Percentiles rank a stretch among this genome's conserved stretches.
Conservation (phyloP, 1,139 yeast genomes). For the Suhomyces coccinellae region DNA sequence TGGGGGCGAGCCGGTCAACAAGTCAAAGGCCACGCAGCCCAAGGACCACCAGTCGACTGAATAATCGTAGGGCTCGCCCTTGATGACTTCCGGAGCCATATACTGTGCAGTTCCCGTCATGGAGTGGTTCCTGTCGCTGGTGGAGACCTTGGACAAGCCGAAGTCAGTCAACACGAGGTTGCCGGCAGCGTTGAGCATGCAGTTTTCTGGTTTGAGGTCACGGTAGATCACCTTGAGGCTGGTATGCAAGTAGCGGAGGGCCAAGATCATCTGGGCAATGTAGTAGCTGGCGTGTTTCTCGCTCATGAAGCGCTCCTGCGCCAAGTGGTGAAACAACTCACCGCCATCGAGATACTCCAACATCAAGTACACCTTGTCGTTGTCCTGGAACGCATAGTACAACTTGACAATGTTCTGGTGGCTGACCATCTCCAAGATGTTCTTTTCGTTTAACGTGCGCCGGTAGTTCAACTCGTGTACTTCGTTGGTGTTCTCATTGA, state of each 20-base stretch:
- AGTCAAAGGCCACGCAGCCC: conserved; percentile 85
- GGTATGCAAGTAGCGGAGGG: conserved; percentile 72
- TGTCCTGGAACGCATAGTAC: conserved; percentile 88
- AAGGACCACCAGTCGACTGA: conserved; percentile 97
- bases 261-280: conserved; percentile 83
- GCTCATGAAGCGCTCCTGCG: conserved; percentile 45
- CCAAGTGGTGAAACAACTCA: conserved; percentile 81
- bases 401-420: conserved; percentile 89
- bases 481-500: conserved; percentile 38
- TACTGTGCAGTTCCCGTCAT: conserved; percentile 94
- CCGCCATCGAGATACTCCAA: conserved; percentile 93
- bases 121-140: conserved; percentile 52
- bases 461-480: conserved; percentile 37
- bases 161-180: conserved; percentile 87
- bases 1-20: conserved; percentile 91
- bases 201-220: conserved; percentile 92
- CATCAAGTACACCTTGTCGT: conserved; percentile 72
- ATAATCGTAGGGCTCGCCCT: conserved; percentile 82
- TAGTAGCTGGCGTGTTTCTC: conserved; percentile 82
- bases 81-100: conserved; percentile 93
- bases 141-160: conserved; percentile 80
- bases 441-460: conserved; percentile 45
- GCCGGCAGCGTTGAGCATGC: conserved; percentile 76
- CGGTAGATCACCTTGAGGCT: conserved; percentile 83
- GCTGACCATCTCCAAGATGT: conserved; percentile 46